Evolutionary conservation across 495 filamentous ascomycete species (phyloP).

Genomic region (Penicillium pancosmium): DNA sequence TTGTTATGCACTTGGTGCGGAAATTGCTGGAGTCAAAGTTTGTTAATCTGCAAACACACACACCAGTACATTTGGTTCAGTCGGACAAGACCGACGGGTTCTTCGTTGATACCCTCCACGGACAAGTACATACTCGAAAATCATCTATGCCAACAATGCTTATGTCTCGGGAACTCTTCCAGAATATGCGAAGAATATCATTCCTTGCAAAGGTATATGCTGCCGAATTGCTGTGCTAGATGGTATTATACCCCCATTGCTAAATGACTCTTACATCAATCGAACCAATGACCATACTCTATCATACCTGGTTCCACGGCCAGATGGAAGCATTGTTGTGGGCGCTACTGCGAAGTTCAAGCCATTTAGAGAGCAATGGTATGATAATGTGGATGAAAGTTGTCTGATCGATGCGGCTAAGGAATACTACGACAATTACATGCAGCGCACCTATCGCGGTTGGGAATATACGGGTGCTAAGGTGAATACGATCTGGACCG

Average conservation of each 20-base stretch:
- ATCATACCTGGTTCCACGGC: slow-evolving; percentile 66
- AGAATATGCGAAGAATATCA: slow-evolving; percentile 59
- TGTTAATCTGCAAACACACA: slow-evolving; percentile 64
- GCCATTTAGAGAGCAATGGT: slow-evolving; percentile 61
- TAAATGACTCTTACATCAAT: slow-evolving; percentile 41
- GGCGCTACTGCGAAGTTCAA: slow-evolving; percentile 50
- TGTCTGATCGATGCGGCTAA: slow-evolving; percentile 61
- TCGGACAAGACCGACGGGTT: slow-evolving; percentile 38
- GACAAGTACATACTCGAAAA: slow-evolving; percentile 52
- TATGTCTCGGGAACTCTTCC: slow-evolving; percentile 64
- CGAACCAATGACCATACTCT: slow-evolving; percentile 30
- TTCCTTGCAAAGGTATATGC: slow-evolving; percentile 59
- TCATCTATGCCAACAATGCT: slow-evolving; percentile 74
- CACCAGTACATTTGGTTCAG: slow-evolving; percentile 49
- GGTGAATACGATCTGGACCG: slow-evolving; percentile 50
- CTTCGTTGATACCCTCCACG: slow-evolving; percentile 56
- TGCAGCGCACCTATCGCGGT: slow-evolving; percentile 48
- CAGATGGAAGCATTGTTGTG: slow-evolving; percentile 72
- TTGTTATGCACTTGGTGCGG: slow-evolving; percentile 59
- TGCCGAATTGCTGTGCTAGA: slow-evolving; percentile 64
- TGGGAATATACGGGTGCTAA: slow-evolving; percentile 49
- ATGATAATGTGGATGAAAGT: slow-evolving; percentile 51
- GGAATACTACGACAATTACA: slow-evolving; percentile 56
- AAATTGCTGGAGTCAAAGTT: slow-evolving; percentile 52
- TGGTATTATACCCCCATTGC: slow-evolving; percentile 52